A percentile compares a stretch with the other conserved stretches of the same genome.
Evolutionary conservation across 169 alveolate genomes (phyloP).

Genomic region (Eimeria brunetti): DNA sequence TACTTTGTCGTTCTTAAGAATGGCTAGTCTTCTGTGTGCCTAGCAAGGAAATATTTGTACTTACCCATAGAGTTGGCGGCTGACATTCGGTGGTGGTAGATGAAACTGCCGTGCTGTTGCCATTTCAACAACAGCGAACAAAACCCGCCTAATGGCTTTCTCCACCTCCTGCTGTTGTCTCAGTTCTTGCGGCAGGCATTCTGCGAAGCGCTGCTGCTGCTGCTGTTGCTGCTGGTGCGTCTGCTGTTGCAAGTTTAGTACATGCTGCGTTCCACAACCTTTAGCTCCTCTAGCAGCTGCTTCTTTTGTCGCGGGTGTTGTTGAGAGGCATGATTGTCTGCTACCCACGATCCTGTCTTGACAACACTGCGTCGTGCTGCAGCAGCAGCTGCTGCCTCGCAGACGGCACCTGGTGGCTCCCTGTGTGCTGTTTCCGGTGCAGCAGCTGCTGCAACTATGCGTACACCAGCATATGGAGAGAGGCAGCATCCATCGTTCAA

Average conservation of each 20-base stretch:
- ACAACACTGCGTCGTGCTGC: slow-evolving; percentile 68
- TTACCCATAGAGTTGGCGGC: slow-evolving; percentile 50
- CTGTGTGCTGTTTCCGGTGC: slow-evolving; percentile 24
- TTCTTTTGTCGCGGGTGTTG: neutral
- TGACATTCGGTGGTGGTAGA: slow-evolving; percentile 61
- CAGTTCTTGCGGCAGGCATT: slow-evolving; percentile 22
- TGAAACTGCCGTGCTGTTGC: slow-evolving; percentile 60
- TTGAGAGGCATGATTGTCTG: neutral
- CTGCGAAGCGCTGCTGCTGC: slow-evolving; percentile 23
- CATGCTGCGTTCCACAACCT: neutral
- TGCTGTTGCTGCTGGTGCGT: slow-evolving; percentile 18
- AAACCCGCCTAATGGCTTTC: slow-evolving; percentile 41
- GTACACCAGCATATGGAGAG: slow-evolving; percentile 61
- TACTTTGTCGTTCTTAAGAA: neutral
- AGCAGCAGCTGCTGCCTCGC: slow-evolving; percentile 68
- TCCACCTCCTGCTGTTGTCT: slow-evolving; percentile 66
- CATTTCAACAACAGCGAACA: slow-evolving; percentile 54
- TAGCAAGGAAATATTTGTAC: neutral
- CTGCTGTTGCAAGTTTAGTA: neutral
- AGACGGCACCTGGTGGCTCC: neutral
- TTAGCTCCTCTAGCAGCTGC: neutral
- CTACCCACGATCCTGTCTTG: neutral
- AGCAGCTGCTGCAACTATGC: slow-evolving; percentile 45
- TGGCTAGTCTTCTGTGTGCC: neutral
- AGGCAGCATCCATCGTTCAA: slow-evolving; percentile 70